Evolutionary conservation across 2,329 filamentous ascomycete species (phyloP).

Genomic region (Fusarium transvaalense): DNA sequence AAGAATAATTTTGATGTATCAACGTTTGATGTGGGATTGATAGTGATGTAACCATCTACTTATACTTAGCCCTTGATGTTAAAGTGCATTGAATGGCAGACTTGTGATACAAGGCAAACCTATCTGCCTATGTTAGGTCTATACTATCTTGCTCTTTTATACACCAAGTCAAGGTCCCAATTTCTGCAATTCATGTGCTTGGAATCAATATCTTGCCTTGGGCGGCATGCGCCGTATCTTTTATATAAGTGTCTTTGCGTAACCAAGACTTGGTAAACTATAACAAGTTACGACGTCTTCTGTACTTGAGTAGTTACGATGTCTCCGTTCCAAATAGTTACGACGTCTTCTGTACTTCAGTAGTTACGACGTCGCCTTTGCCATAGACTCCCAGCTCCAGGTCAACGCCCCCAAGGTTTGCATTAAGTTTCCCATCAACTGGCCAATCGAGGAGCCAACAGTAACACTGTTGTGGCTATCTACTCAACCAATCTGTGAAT

Average conservation of each 20-base stretch:
- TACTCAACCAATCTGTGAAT: neutral
- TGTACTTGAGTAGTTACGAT: too few relatives aligned
- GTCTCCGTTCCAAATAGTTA: neutral
- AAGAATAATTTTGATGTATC: constrained; percentile 1
- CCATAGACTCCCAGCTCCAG: neutral
- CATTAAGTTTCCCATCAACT: neutral
- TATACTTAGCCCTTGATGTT: neutral
- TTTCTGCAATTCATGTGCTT: neutral
- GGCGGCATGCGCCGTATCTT: neutral
- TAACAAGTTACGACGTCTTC: neutral
- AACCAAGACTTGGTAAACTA: neutral
- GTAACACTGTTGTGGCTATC: neutral
- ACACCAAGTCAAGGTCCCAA: neutral
- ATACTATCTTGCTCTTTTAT: too few relatives aligned
- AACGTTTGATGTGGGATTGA: neutral
- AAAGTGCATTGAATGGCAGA: neutral
- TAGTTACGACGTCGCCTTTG: neutral
- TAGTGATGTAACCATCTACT: neutral
- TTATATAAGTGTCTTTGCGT: too few relatives aligned
- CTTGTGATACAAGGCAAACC: neutral
- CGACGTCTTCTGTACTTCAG: too few relatives aligned
- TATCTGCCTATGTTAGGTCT: too few relatives aligned
- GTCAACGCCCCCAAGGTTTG: neutral
- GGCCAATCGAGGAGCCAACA: neutral
- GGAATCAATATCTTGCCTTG: neutral